Base-by-base conservation (phyloP, 164 flowering plant genomes). In the Stephania japonica region DNA sequence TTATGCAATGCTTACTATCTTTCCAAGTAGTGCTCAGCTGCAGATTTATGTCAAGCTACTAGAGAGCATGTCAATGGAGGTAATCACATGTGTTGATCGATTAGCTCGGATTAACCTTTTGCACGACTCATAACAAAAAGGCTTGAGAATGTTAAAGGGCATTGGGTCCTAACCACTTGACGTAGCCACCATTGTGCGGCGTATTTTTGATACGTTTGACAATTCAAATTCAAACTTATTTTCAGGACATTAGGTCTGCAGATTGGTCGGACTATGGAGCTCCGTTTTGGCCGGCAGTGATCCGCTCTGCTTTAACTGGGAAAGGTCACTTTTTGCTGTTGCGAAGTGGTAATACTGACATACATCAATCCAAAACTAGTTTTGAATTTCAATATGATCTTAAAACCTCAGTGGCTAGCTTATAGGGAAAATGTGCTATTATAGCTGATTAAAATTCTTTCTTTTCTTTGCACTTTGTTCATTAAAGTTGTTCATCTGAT, bases 271-370 rank as follows among this genome's bases (percentile, higher is more conserved):
- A 80, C 25, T 63, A 88, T 76, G 97, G 93, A 18, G 99, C 99
- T 0, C 99, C 99, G 27, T 95, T 95, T 80, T 95, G 99, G 99
- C 98, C 99, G 6, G 99, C 97, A 12, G 97, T 93, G 4, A 85
- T 95, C 32, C 91, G 86, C 68, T 86, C 97, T 14, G 94, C 94
- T 12, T 79, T 93, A 68, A 84, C 99, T 63, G 90, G 94, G 93
- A 89, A 86, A 71, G 99, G 99, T 75, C 16, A 93, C 73, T 85
- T 87, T 23, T 95, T 97, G 4, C 80, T 95, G 69, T 75, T 93
- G 25, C 80, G 86, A 42, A 82, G 84, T 65, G 98, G 99, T 95
- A 87, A 81, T 69, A 10, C 65, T 41, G 21, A 16, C 21, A 16
- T 65, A 3, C 27, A 19, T 42, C 19, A 3, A 6, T 19, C 59